phyloP scores from a whole-genome alignment of 2,329 filamentous ascomycete species.

The Calonectria pseudoreteaudii region DNA sequence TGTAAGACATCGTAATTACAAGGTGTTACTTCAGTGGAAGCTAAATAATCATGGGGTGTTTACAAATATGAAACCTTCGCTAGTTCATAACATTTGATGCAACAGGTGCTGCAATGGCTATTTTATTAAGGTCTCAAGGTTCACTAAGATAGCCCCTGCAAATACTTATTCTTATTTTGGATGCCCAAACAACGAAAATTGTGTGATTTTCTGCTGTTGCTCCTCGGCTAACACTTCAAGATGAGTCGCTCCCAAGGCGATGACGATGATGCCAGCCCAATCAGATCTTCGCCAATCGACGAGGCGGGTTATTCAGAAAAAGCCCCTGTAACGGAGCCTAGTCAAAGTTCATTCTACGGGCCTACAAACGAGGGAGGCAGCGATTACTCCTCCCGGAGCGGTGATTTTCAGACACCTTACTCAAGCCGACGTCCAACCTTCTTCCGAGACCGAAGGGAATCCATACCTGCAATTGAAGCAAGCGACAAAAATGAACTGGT shows the following conservation, averaged over 20 bases:
- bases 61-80: background rate
- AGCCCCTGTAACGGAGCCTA: background rate
- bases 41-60: background rate
- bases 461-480: constrained; percentile 43
- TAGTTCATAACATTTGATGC: background rate
- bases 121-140: background rate
- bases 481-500: constrained; percentile 52
- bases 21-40: background rate
- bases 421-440: background rate
- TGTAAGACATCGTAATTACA: background rate
- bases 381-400: background rate
- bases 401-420: background rate
- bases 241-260: background rate
- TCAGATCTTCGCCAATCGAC: background rate
- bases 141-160: background rate
- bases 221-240: background rate
- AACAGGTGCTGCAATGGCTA: no score
- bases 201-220: background rate
- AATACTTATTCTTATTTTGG: background rate
- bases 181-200: no score
- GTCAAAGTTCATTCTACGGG: background rate
- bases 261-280: background rate
- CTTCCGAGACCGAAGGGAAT: background rate
- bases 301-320: background rate
- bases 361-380: background rate